Base-by-base conservation (phyloP, 345 rosid genomes). In the Acer campestre region DNA sequence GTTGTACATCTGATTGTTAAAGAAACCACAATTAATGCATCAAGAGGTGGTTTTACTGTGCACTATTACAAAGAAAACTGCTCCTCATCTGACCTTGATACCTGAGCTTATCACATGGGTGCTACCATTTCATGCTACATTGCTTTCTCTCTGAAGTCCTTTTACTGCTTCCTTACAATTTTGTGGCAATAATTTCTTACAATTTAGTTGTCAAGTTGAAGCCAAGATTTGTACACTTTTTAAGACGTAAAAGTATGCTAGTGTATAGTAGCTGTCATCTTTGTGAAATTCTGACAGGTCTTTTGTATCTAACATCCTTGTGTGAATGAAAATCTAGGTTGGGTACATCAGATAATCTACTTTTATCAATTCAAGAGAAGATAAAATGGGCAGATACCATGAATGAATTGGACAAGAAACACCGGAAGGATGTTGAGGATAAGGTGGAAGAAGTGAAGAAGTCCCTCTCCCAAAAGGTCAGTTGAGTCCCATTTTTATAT, bases 331-430 rank as follows among this genome's bases (percentile, higher is more conserved):
- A 83, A 82, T 58, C 63, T 74, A 97, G 99, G 99, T 83, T 94
- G 90, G 78, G 79, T 67, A 89, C 98, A 6, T 97, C 99, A 64
- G 98, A 94, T 72, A 88, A 85, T 82, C 88, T 94, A 69, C 98
- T 97, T 23, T 80, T 85, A 49, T 82, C 98, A 10, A 93, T 97
- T 85, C 98, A 94, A 88, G 98, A 97, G 85, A 94, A 91, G 89
- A 91, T 97, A 73, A 97, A 94, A 80, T 97, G 99, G 99, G 99
- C 98, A 42, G 99, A 97, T 85, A 82, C 80, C n/a, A 94, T 89
- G 97, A 89, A 95, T 80, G 99, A 94, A 70, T 73, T 81, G 82
- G 94, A 94, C 87, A 92, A 89, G 85, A 91, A 88, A 82, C 97
- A 92, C 51, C 83, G 79, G 23, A 94, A 93, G 88, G 99, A 94